These are phyloP conservation scores for Podaxis pistillaris DNA, from an alignment of 768 basidiomycete species.

Conservation along the genomic window DNA sequence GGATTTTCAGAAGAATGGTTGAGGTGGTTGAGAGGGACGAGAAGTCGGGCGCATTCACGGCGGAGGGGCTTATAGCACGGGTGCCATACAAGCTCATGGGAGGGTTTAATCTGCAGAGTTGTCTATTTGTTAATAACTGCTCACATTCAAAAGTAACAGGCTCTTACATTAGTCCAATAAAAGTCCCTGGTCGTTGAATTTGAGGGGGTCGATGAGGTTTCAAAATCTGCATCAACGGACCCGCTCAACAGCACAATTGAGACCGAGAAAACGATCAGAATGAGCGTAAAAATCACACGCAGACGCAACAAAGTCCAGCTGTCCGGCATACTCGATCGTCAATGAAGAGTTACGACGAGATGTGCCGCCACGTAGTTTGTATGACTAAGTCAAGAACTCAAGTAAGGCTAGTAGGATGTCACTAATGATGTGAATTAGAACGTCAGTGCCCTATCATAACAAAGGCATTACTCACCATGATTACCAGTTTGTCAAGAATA, in stretches of 20 bases:
- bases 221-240: neutral
- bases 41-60: constrained; percentile 18
- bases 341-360: neutral
- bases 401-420: neutral
- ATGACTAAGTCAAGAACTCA: neutral
- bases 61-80: constrained; percentile 12
- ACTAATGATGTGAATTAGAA: neutral
- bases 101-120: constrained; percentile 13
- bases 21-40: constrained; percentile 20
- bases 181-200: neutral
- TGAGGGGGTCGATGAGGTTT: neutral
- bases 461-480: no score
- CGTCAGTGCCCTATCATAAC: no score
- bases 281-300: neutral
- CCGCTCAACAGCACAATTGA: no score
- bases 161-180: constrained; percentile 9
- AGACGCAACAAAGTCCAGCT: neutral
- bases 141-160: neutral
- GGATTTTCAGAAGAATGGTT: constrained; percentile 41
- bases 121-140: neutral
- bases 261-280: neutral
- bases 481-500: no score
- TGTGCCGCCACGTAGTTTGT: neutral
- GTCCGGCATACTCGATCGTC: neutral
- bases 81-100: constrained; percentile 16